Base-by-base conservation (phyloP, 257 asterid species). In the Prunella vulgaris region DNA sequence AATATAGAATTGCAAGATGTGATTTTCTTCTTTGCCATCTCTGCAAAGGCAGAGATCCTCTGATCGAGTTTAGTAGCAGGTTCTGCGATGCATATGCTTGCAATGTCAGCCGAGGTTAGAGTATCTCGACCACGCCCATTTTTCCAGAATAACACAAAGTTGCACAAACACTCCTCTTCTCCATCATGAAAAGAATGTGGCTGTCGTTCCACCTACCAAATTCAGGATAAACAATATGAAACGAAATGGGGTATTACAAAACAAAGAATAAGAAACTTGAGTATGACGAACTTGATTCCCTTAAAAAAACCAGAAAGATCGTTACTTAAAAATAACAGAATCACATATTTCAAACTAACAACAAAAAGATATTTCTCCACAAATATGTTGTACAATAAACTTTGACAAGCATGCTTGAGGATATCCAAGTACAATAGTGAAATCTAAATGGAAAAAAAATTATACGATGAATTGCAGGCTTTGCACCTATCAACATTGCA, bases 101-200 rank as follows among this genome's bases (percentile, higher is more conserved):
- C 84, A 44, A 85, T 79, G 46, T 66, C 32, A 2, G 42, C 67
- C 35, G 56, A 0, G 25, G 83, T 78, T 30, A 84, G 66, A 24
- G 71, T 68, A 54, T 78, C 95, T 46, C 35, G 35, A 33, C 71
- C 82, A 53, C 84, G 88, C 28, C 92, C 92, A 27, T 88, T 89
- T 64, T 68, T 32, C 95, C 92, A 84, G 24, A 17, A 60, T 20
- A 88, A 48, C 25, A 84, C 61, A 73, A 88, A 88, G n/a, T 74
- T 69, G 84, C 90, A 88, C 60, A 20, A 46, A 62, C 95, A 85
- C 75, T 78, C 82, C 73, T 88, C 92, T 67, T 82, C 88, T 58
- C 78, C 84, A 71, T 61, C 76, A 46, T 9, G 18, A 59, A 78
- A 59, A 21, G 75, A 57, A 76, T 88, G 95, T 12, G 18, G 4